phyloP scores from a whole-genome alignment of 2,329 filamentous ascomycete species.

The Trichoderma semiorbis region DNA sequence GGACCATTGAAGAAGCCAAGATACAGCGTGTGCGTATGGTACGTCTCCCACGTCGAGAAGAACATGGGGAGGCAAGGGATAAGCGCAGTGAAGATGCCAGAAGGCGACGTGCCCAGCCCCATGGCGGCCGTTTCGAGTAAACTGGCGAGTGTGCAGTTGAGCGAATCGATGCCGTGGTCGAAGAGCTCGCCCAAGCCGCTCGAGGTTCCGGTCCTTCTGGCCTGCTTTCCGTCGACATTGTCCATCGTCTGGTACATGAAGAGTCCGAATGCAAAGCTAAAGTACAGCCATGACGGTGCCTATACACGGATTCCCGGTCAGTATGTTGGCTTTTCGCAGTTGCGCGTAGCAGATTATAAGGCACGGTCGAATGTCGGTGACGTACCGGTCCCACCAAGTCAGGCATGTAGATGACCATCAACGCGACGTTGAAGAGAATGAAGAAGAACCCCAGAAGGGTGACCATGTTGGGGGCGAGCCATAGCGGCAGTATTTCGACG shows the following conservation, averaged over 20 bases:
- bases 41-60: constrained; percentile 99
- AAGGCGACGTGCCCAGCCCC: constrained; percentile 78
- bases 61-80: constrained; percentile 96
- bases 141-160: constrained; percentile 94
- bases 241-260: constrained; percentile 99
- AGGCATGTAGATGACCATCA: constrained; percentile 76
- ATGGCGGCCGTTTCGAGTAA: constrained; percentile 90
- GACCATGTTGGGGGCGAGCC: constrained; percentile 97
- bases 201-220: constrained; percentile 87
- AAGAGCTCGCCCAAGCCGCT: constrained; percentile 95
- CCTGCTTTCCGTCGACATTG: constrained; percentile 98
- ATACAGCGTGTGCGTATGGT: constrained; percentile 96
- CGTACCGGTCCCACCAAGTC: constrained; percentile 85
- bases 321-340: background rate
- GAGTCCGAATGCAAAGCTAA: constrained; percentile 89
- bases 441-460: constrained; percentile 93
- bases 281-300: constrained; percentile 90
- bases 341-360: background rate
- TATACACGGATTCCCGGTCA: constrained; percentile 33
- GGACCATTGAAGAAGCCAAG: constrained; percentile 96
- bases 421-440: constrained; percentile 77
- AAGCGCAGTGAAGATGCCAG: constrained; percentile 87
- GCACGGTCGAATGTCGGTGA: constrained; percentile 18
- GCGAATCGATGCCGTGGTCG: constrained; percentile 95
- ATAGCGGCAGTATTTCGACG: constrained; percentile 87